Conservation (phyloP, 805 yeast species). For the Clavispora fructus region DNA sequence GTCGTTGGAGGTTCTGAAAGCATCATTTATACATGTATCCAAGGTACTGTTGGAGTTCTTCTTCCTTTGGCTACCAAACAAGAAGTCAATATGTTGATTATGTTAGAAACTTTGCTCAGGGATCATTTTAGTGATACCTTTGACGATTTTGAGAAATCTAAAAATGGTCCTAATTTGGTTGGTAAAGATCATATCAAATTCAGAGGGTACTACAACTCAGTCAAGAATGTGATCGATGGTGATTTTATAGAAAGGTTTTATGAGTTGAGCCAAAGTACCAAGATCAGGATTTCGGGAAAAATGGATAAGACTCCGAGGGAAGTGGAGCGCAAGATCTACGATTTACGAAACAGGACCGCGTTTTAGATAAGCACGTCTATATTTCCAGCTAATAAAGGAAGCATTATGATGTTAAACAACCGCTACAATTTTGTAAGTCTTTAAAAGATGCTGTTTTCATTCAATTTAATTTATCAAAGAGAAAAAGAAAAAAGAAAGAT, state of each 20-base stretch:
- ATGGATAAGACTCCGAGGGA: slow-evolving; percentile 46
- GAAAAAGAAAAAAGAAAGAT: background rate
- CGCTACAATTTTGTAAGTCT: background rate
- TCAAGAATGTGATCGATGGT: slow-evolving; percentile 76
- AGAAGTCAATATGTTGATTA: slow-evolving; percentile 56
- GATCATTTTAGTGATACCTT: slow-evolving; percentile 21
- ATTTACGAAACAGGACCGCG: slow-evolving; percentile 43
- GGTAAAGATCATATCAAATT: slow-evolving; percentile 66
- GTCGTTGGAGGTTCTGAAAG: slow-evolving; percentile 62
- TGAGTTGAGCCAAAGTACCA: slow-evolving; percentile 26
- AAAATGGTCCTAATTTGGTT: slow-evolving; percentile 32
- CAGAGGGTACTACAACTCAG: slow-evolving; percentile 80
- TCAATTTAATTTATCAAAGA: background rate
- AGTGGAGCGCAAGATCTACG: slow-evolving; percentile 47
- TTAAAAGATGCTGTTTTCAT: background rate
- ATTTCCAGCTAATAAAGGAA: background rate
- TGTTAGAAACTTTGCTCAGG: slow-evolving; percentile 46
- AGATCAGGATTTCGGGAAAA: slow-evolving; percentile 33
- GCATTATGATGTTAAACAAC: background rate
- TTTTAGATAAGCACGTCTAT: slow-evolving; percentile 12
- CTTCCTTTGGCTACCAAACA: slow-evolving; percentile 58
- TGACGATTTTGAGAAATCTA: slow-evolving; percentile 20
- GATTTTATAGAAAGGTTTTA: slow-evolving; percentile 67
- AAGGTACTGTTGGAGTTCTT: slow-evolving; percentile 75
- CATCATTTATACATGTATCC: slow-evolving; percentile 67